Conservation (phyloP, 1,139 yeast species). For the Saccharomyces hybrid region DNA sequence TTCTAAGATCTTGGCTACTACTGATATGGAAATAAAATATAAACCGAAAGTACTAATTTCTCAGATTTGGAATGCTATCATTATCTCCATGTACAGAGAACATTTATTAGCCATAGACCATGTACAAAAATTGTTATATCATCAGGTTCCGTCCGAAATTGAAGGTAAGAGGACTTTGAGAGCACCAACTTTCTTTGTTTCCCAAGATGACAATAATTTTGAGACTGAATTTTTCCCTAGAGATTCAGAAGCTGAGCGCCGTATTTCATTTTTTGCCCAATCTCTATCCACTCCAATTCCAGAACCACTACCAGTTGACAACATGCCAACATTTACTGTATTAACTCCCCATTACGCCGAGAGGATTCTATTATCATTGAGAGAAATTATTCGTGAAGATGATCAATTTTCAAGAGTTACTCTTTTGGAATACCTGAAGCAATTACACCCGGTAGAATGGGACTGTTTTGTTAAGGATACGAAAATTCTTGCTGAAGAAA, state of each 20-base stretch:
- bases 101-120: conserved; percentile 96
- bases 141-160: conserved; percentile 93
- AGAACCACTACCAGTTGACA: conserved; percentile 96
- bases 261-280: conserved; percentile 98
- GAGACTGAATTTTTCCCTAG: conserved; percentile 94
- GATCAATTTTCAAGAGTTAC: conserved; percentile 98
- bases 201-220: conserved; percentile 93
- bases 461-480: conserved; percentile 98
- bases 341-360: conserved; percentile 97
- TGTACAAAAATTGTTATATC: conserved; percentile 92
- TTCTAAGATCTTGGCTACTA: conserved; percentile 93
- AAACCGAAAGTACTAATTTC: conserved; percentile 97
- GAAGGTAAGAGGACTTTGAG: conserved; percentile 97
- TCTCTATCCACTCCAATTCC: conserved; percentile 97
- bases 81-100: conserved; percentile 97
- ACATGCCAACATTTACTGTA: conserved; percentile 98
- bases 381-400: conserved; percentile 97
- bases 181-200: conserved; percentile 97
- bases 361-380: conserved; percentile 85
- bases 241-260: conserved; percentile 97
- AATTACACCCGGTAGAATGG: conserved; percentile 98
- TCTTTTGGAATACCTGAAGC: conserved; percentile 90
- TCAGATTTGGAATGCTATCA: conserved; percentile 98
- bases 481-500: conserved; percentile 95
- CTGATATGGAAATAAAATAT: conserved; percentile 98